Evolutionary conservation across 2,329 filamentous ascomycete species (phyloP).

Genomic region (Thermomyces lanuginosus): DNA sequence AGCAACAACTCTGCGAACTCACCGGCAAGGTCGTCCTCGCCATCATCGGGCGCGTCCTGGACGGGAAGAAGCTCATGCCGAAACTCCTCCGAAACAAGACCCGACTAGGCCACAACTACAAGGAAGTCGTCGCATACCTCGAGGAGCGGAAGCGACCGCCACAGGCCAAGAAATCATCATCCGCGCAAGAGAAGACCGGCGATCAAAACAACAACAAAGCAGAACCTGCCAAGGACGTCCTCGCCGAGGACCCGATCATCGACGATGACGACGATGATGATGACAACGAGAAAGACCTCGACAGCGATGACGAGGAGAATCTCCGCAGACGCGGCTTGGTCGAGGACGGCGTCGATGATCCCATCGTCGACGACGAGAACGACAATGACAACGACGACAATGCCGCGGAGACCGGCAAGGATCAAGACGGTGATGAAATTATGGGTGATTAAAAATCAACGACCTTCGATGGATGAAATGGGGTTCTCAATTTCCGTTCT

Average conservation of each 20-base stretch:
- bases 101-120: conserved; percentile 72
- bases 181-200: no score
- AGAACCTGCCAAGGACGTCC: conserved; percentile 17
- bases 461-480: neutral
- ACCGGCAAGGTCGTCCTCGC: conserved; percentile 72
- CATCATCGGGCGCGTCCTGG: conserved; percentile 58
- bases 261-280: conserved; percentile 30
- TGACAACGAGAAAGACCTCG: conserved; percentile 20
- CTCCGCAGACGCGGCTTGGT: conserved; percentile 19
- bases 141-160: conserved; percentile 44
- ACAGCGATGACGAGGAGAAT: conserved; percentile 29
- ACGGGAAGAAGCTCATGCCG: conserved; percentile 50
- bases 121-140: conserved; percentile 64
- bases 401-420: conserved; percentile 12
- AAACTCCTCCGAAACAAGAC: conserved; percentile 62
- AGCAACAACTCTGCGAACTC: conserved; percentile 72
- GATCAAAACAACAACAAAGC: conserved; percentile 23
- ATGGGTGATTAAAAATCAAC: conserved; percentile 27
- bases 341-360: conserved; percentile 13
- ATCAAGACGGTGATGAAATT: conserved; percentile 20
- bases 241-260: conserved; percentile 14
- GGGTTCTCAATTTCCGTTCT: conserved; percentile 3
- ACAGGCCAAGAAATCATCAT: no score
- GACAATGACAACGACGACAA: conserved; percentile 26
- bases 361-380: conserved; percentile 1